Percentiles rank a stretch among this genome's conserved stretches.
phyloP scores from a whole-genome alignment of 352 stramenopile species.

The Phytopythium montanum region DNA sequence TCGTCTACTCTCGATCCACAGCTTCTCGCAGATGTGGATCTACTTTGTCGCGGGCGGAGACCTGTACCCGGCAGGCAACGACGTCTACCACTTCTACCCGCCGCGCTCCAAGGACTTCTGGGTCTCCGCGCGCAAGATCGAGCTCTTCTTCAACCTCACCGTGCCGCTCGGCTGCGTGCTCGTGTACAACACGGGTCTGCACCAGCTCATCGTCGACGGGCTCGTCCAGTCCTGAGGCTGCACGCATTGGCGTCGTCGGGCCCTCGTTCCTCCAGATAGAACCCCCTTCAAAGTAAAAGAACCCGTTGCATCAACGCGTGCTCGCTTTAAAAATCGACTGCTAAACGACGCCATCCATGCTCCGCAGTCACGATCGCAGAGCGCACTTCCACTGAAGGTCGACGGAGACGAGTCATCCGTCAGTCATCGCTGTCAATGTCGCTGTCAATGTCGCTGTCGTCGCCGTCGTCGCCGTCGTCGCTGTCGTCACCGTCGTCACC shows the following conservation, averaged over 20 bases:
- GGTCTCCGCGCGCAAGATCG: conserved; percentile 34
- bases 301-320: background rate
- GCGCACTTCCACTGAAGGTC: too few species aligned
- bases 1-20: conserved; percentile 4
- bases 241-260: background rate
- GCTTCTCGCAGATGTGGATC: conserved; percentile 46
- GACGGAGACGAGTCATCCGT: too few species aligned
- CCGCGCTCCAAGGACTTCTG: conserved; percentile 42
- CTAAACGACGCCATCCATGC: too few species aligned
- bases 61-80: conserved; percentile 28
- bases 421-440: too few species aligned
- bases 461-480: background rate
- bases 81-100: conserved; percentile 43
- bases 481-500: background rate
- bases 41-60: conserved; percentile 34
- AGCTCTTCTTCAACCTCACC: conserved; percentile 37
- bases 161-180: conserved; percentile 34
- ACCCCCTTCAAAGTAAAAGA: background rate
- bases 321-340: too few species aligned
- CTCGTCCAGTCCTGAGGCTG: conserved; percentile 10
- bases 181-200: conserved; percentile 18
- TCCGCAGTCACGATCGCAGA: too few species aligned
- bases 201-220: conserved; percentile 27
- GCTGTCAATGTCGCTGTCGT: background rate
- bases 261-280: background rate